phyloP scores from a whole-genome alignment of 169 alveolate genomes.

The Cryptosporidium meleagridis region DNA sequence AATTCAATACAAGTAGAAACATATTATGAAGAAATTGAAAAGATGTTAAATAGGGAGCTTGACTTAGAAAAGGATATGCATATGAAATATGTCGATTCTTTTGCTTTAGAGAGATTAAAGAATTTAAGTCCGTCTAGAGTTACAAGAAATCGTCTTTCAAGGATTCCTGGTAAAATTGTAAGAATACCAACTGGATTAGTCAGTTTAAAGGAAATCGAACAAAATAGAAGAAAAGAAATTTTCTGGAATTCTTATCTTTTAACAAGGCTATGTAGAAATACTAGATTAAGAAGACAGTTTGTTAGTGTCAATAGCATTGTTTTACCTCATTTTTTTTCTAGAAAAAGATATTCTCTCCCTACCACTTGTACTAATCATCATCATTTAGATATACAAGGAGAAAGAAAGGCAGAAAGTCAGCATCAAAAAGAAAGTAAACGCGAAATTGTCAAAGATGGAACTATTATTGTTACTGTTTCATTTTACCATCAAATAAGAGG shows the following conservation, averaged over 20 bases:
- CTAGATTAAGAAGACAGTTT: slow-evolving; percentile 51
- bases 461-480: slow-evolving; percentile 75
- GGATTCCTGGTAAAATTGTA: slow-evolving; percentile 47
- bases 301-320: slow-evolving; percentile 61
- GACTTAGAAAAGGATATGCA: slow-evolving; percentile 14
- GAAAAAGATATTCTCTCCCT: neutral
- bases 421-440: too few relatives aligned
- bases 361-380: neutral
- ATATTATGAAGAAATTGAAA: slow-evolving; percentile 25
- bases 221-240: slow-evolving; percentile 4
- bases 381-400: too few relatives aligned
- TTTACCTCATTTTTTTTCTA: slow-evolving; percentile 44
- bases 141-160: slow-evolving; percentile 27
- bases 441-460: neutral
- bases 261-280: slow-evolving; percentile 17
- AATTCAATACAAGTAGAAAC: slow-evolving; percentile 1
- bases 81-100: slow-evolving; percentile 14
- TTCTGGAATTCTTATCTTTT: slow-evolving; percentile 15
- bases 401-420: too few relatives aligned
- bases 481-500: slow-evolving; percentile 86
- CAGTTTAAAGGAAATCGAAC: slow-evolving; percentile 17
- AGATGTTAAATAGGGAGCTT: neutral
- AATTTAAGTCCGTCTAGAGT: slow-evolving; percentile 25
- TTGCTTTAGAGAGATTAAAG: slow-evolving; percentile 1
- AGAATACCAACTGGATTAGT: slow-evolving; percentile 5